Percentiles rank a stretch among this genome's conserved stretches.
These are phyloP conservation scores for Backusella luteola DNA, from an alignment of 192 early-diverging fungal genomes.

Conservation along the genomic window DNA sequence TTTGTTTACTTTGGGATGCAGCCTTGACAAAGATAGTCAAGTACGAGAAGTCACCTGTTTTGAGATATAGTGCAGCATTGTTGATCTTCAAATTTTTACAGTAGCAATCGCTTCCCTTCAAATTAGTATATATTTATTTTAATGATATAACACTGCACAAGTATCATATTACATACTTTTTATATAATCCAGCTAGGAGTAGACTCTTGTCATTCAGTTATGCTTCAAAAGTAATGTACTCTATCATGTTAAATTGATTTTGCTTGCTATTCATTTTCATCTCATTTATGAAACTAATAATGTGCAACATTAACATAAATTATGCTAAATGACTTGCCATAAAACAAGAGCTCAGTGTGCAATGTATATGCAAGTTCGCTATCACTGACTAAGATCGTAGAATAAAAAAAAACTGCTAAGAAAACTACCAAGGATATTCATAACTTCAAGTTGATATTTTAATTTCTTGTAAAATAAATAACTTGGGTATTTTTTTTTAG, in stretches of 20 bases:
- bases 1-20: not conserved
- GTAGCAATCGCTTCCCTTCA: not conserved
- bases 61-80: not conserved
- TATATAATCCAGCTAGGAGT: not conserved
- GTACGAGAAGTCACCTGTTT: not conserved
- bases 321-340: not conserved
- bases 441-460: too few relatives aligned
- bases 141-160: too few relatives aligned
- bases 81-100: not conserved
- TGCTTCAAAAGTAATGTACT: too few relatives aligned
- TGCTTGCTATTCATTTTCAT: too few relatives aligned
- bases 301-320: not conserved
- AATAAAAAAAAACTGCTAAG: too few relatives aligned
- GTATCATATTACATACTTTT: not conserved
- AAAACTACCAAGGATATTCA: too few relatives aligned
- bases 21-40: not conserved
- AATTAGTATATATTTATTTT: not conserved
- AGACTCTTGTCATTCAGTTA: too few relatives aligned
- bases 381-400: not conserved
- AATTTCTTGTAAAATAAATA: too few relatives aligned
- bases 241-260: too few relatives aligned
- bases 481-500: too few relatives aligned
- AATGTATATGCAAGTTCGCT: not conserved
- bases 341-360: not conserved
- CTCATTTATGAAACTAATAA: not conserved